Base-by-base conservation (phyloP, 495 filamentous ascomycete genomes). In the Paragyromitra xinjiangensis region DNA sequence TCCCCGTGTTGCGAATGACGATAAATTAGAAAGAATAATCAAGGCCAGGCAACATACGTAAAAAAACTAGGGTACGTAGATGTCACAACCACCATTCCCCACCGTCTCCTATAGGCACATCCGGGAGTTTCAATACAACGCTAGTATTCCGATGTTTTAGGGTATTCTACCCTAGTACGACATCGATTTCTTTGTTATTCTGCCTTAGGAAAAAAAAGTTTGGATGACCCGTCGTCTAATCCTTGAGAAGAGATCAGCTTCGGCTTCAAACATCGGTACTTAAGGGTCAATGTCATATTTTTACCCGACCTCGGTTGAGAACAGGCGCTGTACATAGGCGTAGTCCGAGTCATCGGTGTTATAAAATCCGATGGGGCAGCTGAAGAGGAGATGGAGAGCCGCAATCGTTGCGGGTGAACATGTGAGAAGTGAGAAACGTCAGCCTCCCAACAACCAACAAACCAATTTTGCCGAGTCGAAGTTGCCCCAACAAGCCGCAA, bases 391-490 rank as follows among this genome's bases (percentile, higher is more conserved):
- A 73, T 69, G 42, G 64, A 42, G 64, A 75, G 58, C 58, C 73
- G 37, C 73, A 75, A 64, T 67, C 63, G 29, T 66, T 34, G n/a
- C 19, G 6, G 16, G 7, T 42, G n/a, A 11, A 22, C 6, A 40
- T n/a, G 9, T 61, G 42, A 37, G 26, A 22, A 37, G 62, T 53
- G 40, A 51, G 50, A 59, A 45, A 19, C 34, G 39, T 34, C 42
- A 64, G 44, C 45, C 59, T 53, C 73, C 67, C 73, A 76, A 76
- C 73, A 76, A 65, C 67, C 73, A 76, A 76, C 73, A 76, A 76
- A 71, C 39, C 37, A 34, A 51, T 75, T 59, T 42, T 75, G 44
- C 64, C 59, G 61, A 66, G 66, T 72, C 24, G 39, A 37, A 37
- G 29, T 59, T 37, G 37, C 45, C 61, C 74, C 74, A 77, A 77